Conservation (phyloP, 495 filamentous ascomycete genomes). For the Daldinia grandis region DNA sequence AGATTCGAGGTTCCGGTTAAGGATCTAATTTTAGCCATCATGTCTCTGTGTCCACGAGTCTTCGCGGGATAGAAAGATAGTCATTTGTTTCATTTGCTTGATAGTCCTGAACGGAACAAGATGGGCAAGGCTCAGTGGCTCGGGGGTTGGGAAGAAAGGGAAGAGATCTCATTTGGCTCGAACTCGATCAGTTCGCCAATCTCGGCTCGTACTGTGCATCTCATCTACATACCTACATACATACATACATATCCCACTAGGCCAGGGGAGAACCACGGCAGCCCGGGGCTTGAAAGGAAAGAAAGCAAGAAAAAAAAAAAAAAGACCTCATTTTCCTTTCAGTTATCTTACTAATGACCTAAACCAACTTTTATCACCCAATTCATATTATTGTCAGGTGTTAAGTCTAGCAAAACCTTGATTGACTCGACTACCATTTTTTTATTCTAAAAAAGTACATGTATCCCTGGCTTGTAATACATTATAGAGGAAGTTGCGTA, state of each 20-base stretch:
- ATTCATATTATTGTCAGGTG: background rate
- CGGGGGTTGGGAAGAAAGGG: constrained; percentile 8
- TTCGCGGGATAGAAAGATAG: background rate
- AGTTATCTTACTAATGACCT: background rate
- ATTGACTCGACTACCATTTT: background rate
- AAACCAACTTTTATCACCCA: background rate
- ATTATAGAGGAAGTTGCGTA: background rate
- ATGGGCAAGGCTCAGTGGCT: constrained; percentile 20
- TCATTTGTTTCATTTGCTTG: constrained; percentile 2
- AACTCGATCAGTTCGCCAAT: constrained; percentile 13
- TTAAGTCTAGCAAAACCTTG: background rate
- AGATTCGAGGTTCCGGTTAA: background rate
- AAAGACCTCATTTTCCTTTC: background rate
- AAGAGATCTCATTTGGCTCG: constrained; percentile 19
- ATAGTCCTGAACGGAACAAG: background rate
- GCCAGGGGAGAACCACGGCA: constrained; percentile 20
- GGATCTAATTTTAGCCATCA: constrained; percentile 3
- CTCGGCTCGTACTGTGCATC: constrained; percentile 34
- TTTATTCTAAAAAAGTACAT: background rate
- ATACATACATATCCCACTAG: constrained; percentile 8
- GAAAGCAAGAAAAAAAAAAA: constrained; percentile 10
- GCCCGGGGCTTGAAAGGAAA: constrained; percentile 7
- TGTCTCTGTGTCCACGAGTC: constrained; percentile 7
- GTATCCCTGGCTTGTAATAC: background rate
- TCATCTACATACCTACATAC: no score